Evolutionary conservation across 2,329 filamentous ascomycete species (phyloP).

Genomic region (Cytospora chrysosperma): DNA sequence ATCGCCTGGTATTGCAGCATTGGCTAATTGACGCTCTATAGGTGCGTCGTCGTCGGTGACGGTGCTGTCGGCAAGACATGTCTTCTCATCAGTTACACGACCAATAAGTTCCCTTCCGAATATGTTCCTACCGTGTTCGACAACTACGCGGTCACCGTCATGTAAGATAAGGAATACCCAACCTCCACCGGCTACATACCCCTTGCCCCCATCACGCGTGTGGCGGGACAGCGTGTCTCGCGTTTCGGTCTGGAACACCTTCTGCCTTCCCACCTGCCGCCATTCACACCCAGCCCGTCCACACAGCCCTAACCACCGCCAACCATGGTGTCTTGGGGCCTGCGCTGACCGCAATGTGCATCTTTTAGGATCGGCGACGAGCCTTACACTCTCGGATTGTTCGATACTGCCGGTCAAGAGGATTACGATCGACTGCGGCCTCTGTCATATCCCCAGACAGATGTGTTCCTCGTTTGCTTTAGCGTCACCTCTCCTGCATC

Average conservation of each 20-base stretch:
- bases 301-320: constrained; percentile 1
- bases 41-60: constrained; percentile 98
- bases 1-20: constrained; percentile 1
- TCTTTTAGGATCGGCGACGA: constrained; percentile 89
- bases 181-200: background rate
- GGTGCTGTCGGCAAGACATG: constrained; percentile 99
- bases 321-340: background rate
- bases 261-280: background rate
- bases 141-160: constrained; percentile 99
- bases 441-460: constrained; percentile 95
- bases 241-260: background rate
- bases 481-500: constrained; percentile 96
- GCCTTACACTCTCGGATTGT: constrained; percentile 93
- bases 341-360: constrained; percentile 18
- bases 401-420: constrained; percentile 98
- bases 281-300: background rate
- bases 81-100: constrained; percentile 98
- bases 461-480: constrained; percentile 98
- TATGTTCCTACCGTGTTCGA: constrained; percentile 99
- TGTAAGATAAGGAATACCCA: constrained; percentile 77
- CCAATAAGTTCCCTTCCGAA: constrained; percentile 99
- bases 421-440: constrained; percentile 98
- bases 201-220: constrained; percentile 24
- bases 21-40: constrained; percentile 39
- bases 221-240: constrained; percentile 18